phyloP scores from a whole-genome alignment of 116 monocot species.

The Zostera marina region DNA sequence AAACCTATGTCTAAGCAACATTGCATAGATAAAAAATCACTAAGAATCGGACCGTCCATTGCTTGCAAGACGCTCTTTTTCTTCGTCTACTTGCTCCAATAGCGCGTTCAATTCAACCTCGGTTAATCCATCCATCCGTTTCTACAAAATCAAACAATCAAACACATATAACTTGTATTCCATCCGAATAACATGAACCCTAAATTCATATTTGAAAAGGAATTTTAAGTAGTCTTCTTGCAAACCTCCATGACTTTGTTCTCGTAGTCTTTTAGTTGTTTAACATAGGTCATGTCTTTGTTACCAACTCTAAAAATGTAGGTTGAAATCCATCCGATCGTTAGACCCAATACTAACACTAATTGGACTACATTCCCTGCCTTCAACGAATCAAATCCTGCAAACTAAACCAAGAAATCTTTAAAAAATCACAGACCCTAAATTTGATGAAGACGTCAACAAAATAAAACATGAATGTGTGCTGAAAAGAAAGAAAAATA shows the following conservation, averaged over 20 bases:
- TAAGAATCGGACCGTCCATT: conserved; percentile 9
- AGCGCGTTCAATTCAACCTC: conserved; percentile 72
- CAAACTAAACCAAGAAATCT: conserved; percentile 29
- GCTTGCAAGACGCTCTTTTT: conserved; percentile 34
- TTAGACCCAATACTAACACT: conserved; percentile 74
- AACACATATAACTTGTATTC: not conserved
- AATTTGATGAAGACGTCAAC: too few relatives aligned
- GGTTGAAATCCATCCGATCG: conserved; percentile 87
- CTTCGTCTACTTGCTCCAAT: conserved; percentile 91
- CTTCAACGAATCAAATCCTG: conserved; percentile 76
- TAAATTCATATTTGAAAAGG: not conserved
- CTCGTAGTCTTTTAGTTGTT: conserved; percentile 86
- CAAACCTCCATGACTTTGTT: conserved; percentile 91
- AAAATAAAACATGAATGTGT: not conserved
- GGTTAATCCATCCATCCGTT: conserved; percentile 65
- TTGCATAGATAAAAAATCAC: too few relatives aligned
- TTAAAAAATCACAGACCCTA: not conserved
- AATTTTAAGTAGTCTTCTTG: not conserved
- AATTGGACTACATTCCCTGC: conserved; percentile 92
- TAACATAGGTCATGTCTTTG: conserved; percentile 97
- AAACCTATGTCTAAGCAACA: too few relatives aligned
- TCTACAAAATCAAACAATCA: conserved; percentile 21
- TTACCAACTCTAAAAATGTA: conserved; percentile 93
- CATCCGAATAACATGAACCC: not conserved
- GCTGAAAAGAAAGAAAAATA: too few relatives aligned